phyloP scores from a whole-genome alignment of 768 basidiomycete species.

The Hortiboletus campestris region DNA sequence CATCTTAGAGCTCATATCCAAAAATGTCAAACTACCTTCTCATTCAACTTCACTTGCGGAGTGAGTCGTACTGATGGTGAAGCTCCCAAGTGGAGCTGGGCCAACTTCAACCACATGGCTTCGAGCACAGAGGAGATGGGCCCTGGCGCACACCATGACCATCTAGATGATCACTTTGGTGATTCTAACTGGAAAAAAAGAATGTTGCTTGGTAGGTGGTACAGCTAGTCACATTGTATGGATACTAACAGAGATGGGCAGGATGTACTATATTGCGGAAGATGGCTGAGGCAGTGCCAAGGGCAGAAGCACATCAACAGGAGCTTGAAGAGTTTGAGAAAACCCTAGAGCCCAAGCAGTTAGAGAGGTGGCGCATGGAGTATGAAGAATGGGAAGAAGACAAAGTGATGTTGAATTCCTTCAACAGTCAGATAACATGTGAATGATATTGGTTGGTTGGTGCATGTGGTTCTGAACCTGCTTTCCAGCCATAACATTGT shows the following conservation, averaged over 20 bases:
- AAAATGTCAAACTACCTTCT: too few species aligned
- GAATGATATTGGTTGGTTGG: neutral
- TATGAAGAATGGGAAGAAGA: conserved; percentile 2
- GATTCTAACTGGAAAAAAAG: neutral
- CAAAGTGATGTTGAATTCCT: neutral
- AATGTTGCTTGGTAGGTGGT: neutral
- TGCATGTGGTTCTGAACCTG: too few species aligned
- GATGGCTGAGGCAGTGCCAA: neutral
- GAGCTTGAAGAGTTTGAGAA: neutral
- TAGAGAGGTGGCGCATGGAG: neutral
- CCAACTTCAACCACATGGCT: too few species aligned
- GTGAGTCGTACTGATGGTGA: too few species aligned
- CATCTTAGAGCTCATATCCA: too few species aligned
- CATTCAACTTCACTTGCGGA: too few species aligned
- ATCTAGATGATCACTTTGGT: too few species aligned
- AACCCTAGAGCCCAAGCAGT: neutral
- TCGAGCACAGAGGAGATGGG: too few species aligned
- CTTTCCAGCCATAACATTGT: neutral
- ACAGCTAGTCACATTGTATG: too few species aligned
- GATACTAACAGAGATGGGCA: too few species aligned
- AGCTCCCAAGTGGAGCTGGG: too few species aligned
- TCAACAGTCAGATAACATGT: neutral
- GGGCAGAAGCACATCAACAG: neutral
- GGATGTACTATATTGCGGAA: neutral
- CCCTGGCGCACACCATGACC: too few species aligned